Evolutionary conservation across 1,139 yeast species (phyloP), one percentile per base, ranked within the genome.

Genomic region (Casaregolazyma lundiana): DNA sequence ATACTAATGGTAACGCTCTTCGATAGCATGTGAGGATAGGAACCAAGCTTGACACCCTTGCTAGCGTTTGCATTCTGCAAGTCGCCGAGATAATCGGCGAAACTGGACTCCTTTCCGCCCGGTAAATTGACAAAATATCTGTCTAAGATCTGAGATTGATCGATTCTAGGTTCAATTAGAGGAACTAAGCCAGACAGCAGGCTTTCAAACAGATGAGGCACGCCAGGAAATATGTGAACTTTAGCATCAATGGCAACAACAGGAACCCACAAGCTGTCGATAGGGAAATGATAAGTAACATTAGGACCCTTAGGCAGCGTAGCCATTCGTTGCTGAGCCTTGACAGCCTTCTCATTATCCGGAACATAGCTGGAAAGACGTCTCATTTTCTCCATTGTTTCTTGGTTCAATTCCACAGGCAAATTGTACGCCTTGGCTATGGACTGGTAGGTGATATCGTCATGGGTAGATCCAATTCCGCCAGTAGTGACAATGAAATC

Each of bases 381-480:
- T 18, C 71, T 67, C 95, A 86, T 86, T 50, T 80, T 68, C 2
- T 67, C 71, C 16, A 77, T 81, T 2, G 87, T 80, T 34, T 74
- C 80, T 24, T 68, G 61, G 62, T 87, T 82, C 16, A 82, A 60
- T 36, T 63, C 64, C 48, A 81, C 67, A 0, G 75, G 75, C 8
- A 84, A 63, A 1, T 66, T 66, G 57, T 72, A 87, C 17, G 85
- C 84, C 53, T 74, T 75, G 1, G 89, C 85, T 13, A 87, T 56
- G 4, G 84, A 75, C 44, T 79, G 80, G 62, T 88, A 87, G 0
- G 95, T 86, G 49, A 87, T 82, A 62, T 87, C 96, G 61, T 87
- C 96, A 58, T 87, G 95, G 0, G 96, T 88, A 2, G 95, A 86
- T 0, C 96, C 96, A 52, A 88, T 84, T 8, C 73, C 88, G 1